Evolutionary conservation across 805 yeast genomes (phyloP).

Genomic region (Pichia kluyveri): DNA sequence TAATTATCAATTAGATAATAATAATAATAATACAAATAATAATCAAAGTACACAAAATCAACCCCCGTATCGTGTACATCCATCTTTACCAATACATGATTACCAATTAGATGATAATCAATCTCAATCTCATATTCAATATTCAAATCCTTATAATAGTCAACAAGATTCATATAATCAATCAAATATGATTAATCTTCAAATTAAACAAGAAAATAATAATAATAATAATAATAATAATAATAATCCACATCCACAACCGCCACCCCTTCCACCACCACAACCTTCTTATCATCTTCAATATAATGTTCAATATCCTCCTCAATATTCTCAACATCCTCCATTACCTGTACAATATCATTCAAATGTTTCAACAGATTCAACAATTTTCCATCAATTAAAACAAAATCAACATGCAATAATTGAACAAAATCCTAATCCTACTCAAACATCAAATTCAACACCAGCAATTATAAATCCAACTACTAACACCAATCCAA

Average conservation of each 20-base stretch:
- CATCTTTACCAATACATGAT: too few relatives aligned
- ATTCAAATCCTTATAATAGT: too few relatives aligned
- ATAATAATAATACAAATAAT: background rate
- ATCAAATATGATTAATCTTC: too few relatives aligned
- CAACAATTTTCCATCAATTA: background rate
- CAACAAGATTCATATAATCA: too few relatives aligned
- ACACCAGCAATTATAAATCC: too few relatives aligned
- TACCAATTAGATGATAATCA: too few relatives aligned
- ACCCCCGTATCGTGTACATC: too few relatives aligned
- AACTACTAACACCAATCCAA: too few relatives aligned
- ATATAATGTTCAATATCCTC: constrained; percentile 1
- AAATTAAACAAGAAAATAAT: background rate
- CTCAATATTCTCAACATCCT: background rate
- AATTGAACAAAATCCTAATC: background rate
- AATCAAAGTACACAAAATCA: too few relatives aligned
- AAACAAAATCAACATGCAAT: background rate
- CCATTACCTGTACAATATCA: background rate
- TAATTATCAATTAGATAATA: background rate
- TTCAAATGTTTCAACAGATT: background rate
- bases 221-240: background rate
- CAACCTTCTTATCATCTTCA: background rate
- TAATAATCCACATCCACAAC: background rate
- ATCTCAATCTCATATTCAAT: too few relatives aligned
- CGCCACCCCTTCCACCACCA: constrained; percentile 3
- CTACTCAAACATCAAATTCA: too few relatives aligned